A percentile compares a stretch with the other conserved stretches of the same genome.
Evolutionary conservation across 768 basidiomycete genomes (phyloP).

Genomic region (Mycena rebaudengoi): DNA sequence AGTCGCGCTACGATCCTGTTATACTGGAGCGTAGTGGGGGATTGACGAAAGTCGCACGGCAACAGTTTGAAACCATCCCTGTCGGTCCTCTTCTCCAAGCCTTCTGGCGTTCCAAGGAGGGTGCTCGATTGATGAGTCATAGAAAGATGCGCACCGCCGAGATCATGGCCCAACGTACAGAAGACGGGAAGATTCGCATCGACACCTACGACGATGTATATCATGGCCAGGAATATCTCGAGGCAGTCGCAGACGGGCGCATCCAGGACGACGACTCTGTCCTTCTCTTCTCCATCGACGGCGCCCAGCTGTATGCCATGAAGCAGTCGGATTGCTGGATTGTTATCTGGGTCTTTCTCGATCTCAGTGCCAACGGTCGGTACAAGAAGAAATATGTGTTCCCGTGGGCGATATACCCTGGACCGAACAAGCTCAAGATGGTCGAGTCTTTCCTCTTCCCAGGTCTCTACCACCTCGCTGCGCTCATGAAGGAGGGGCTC

Average conservation of each 20-base stretch:
- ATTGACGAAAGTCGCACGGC: slow-evolving; percentile 23
- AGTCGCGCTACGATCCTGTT: slow-evolving; percentile 33
- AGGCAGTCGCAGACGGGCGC: slow-evolving; percentile 19
- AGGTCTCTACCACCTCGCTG: slow-evolving; percentile 41
- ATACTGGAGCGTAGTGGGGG: not conserved
- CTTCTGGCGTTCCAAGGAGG: slow-evolving; percentile 26
- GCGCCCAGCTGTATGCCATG: slow-evolving; percentile 51
- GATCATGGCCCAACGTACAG: slow-evolving; percentile 4
- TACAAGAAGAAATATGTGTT: slow-evolving; percentile 36
- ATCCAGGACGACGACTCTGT: slow-evolving; percentile 42
- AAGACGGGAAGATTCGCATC: slow-evolving; percentile 3
- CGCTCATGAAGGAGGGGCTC: slow-evolving; percentile 40
- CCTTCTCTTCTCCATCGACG: slow-evolving; percentile 46
- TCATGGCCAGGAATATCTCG: slow-evolving; percentile 36
- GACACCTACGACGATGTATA: slow-evolving; percentile 35
- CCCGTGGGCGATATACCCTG: slow-evolving; percentile 33
- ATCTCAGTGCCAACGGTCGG: slow-evolving; percentile 33
- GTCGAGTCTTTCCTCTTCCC: slow-evolving; percentile 45
- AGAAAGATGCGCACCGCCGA: slow-evolving; percentile 17
- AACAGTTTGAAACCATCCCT: slow-evolving; percentile 45
- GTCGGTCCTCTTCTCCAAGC: slow-evolving; percentile 49
- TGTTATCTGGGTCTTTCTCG: slow-evolving; percentile 48
- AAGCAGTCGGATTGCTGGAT: slow-evolving; percentile 55
- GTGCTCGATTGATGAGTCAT: slow-evolving; percentile 34
- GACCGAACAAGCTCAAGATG: slow-evolving; percentile 44